Evolutionary conservation across 768 basidiomycete genomes (phyloP).

Genomic region (Lyophyllum atratum): DNA sequence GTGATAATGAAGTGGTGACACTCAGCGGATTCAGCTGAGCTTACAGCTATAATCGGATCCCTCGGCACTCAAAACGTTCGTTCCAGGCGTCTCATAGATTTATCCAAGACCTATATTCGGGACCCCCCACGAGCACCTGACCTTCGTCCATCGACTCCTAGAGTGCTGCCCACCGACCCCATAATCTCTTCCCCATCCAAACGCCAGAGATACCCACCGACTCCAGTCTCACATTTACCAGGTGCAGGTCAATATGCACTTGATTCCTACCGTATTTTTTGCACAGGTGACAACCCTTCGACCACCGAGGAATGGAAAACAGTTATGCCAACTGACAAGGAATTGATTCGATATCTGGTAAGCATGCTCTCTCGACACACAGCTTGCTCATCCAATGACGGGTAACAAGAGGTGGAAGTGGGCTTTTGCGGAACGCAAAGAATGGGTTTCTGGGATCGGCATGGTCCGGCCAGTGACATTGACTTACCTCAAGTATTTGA

Average conservation of each 20-base stretch:
- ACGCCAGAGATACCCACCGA: conserved; percentile 41
- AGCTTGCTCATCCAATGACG: not conserved
- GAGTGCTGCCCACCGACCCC: conserved; percentile 6
- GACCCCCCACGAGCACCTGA: conserved; percentile 39
- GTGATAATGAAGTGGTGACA: not conserved
- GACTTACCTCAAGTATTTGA: conserved; percentile 39
- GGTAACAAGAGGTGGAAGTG: conserved; percentile 67
- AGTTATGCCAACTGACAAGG: conserved; percentile 69
- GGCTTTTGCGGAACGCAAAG: conserved; percentile 54
- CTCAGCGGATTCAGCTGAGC: conserved; percentile 44
- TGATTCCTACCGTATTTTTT: conserved; percentile 79
- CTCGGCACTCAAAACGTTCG: conserved; percentile 65
- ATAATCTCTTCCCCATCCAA: conserved; percentile 10
- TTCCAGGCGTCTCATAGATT: conserved; percentile 51
- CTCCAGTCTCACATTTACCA: conserved; percentile 57
- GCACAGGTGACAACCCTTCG: conserved; percentile 32
- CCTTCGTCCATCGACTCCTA: conserved; percentile 31
- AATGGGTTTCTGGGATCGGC: conserved; percentile 52
- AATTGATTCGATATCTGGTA: conserved; percentile 67
- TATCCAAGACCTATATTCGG: conserved; percentile 54
- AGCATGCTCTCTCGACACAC: conserved; percentile 19
- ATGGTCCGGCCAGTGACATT: conserved; percentile 37
- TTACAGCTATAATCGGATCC: conserved; percentile 46
- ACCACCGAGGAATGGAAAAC: conserved; percentile 57
- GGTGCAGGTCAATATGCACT: conserved; percentile 73